Evolutionary conservation across 345 rosid genomes (phyloP), one percentile per base, ranked within the genome.

Genomic region (Populus pruinosa): DNA sequence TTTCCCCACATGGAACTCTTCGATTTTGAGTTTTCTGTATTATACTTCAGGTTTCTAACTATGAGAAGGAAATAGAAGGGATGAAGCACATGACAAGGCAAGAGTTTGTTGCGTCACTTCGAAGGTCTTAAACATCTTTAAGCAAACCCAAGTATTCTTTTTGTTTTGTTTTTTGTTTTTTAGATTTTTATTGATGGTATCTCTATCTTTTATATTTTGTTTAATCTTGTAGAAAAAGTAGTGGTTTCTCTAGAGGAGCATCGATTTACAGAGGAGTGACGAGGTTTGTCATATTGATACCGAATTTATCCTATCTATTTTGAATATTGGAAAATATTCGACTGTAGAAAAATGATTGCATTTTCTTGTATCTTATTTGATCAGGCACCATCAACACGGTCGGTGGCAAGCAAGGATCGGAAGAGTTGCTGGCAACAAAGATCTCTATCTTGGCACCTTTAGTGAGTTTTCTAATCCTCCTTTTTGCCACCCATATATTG

Each of bases 391-490:
- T 88, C 99, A 95, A 82, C 99, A 95, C 69, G 98, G 99, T 73
- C 78, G 99, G 73, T 95, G 99, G 98, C 99, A 95, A 78, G 99
- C 99, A 43, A 90, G 99, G 72, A 95, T 95, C 0, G 99, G 99
- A 13, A 87, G 99, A 83, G 99, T 95, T 43, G 99, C 99, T 0
- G 99, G 99, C 74, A 95, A 95, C 87, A 95, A 93, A 79, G 99
- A 95, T 84, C 98, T 95, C 70, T 95, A 95, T 76, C 98, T 95
- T 4, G 99, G 99, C 83, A 95, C 99, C 56, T 95, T 93, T 76
- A 90, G 99, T 94, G 83, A 88, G 95, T 87, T 66, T 35, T 5
- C 6, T 20, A 41, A 29, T 18, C 41, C 44, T 36, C 3, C 41
- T 2, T 20, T 35, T n/a, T 38, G 23, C 4, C 43, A 31, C n/a